Conservation (phyloP, 495 filamentous ascomycete genomes). For the Trichoderma reesei region DNA sequence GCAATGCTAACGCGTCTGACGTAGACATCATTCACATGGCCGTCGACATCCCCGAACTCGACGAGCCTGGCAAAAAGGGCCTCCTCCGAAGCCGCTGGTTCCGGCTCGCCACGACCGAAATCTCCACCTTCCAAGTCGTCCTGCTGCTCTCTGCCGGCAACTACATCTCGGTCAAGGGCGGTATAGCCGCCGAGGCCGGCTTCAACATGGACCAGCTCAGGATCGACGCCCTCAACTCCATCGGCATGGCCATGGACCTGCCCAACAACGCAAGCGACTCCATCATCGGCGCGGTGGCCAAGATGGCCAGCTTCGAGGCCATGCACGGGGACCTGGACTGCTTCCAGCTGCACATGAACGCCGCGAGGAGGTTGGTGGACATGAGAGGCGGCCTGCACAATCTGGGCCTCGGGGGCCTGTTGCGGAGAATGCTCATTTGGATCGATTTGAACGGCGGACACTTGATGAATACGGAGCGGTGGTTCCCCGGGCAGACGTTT, state of each 20-base stretch:
- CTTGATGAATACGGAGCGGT: slow-evolving; percentile 11
- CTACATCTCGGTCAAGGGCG: slow-evolving; percentile 22
- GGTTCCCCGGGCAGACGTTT: slow-evolving; percentile 1
- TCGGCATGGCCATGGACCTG: slow-evolving; percentile 22
- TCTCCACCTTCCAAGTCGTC: slow-evolving; percentile 33
- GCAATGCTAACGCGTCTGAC: neutral
- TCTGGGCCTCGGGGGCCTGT: slow-evolving; percentile 31
- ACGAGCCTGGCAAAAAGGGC: slow-evolving; percentile 24
- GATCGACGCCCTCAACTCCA: slow-evolving; percentile 23
- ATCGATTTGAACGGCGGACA: slow-evolving; percentile 36
- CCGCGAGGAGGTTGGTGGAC: slow-evolving; percentile 22
- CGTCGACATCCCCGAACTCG: slow-evolving; percentile 38
- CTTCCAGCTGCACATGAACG: slow-evolving; percentile 34
- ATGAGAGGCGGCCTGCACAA: slow-evolving; percentile 28
- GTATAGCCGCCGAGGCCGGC: slow-evolving; percentile 9
- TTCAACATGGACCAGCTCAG: slow-evolving; percentile 27
- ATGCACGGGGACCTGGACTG: slow-evolving; percentile 29
- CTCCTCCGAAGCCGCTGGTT: slow-evolving; percentile 37
- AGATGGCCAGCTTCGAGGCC: slow-evolving; percentile 40
- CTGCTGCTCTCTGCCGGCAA: slow-evolving; percentile 35
- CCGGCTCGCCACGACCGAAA: slow-evolving; percentile 34
- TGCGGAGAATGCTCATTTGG: slow-evolving; percentile 35
- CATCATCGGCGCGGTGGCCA: slow-evolving; percentile 36
- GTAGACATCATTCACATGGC: slow-evolving; percentile 36
- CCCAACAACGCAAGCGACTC: slow-evolving; percentile 22